Conservation (phyloP, 768 basidiomycete genomes). For the Xerocomellus chrysenteron region DNA sequence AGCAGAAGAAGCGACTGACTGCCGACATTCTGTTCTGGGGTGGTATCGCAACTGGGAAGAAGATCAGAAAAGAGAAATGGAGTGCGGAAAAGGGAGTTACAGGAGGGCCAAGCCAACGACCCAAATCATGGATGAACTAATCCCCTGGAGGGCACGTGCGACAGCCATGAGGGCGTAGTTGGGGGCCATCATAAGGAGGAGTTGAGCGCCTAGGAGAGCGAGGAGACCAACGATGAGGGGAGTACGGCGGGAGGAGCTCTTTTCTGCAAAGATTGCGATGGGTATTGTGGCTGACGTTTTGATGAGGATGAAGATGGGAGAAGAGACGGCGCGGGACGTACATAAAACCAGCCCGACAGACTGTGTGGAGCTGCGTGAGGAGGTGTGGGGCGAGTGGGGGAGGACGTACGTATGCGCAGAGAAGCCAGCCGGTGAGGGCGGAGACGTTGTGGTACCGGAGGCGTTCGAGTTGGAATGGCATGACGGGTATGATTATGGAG, state of each 20-base stretch:
- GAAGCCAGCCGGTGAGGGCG: slow-evolving; percentile 55
- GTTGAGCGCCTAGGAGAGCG: slow-evolving; percentile 51
- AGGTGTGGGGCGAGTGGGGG: background rate
- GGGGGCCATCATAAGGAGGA: slow-evolving; percentile 63
- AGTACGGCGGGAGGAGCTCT: slow-evolving; percentile 41
- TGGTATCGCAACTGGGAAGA: slow-evolving; percentile 51
- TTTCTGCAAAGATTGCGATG: slow-evolving; percentile 56
- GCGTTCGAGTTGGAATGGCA: slow-evolving; percentile 59
- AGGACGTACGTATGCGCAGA: slow-evolving; percentile 54
- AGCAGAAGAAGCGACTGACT: slow-evolving; percentile 36
- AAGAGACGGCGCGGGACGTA: slow-evolving; percentile 28
- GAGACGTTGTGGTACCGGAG: slow-evolving; percentile 48
- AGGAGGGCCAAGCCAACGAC: slow-evolving; percentile 59
- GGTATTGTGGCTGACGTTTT: slow-evolving; percentile 49
- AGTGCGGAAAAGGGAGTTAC: slow-evolving; percentile 31
- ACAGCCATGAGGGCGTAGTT: slow-evolving; percentile 55
- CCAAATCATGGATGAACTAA: slow-evolving; percentile 62
- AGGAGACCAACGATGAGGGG: slow-evolving; percentile 54
- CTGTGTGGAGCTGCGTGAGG: slow-evolving; percentile 30
- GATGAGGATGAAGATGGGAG: background rate
- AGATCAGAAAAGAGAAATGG: slow-evolving; percentile 7
- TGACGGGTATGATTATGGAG: slow-evolving; percentile 59
- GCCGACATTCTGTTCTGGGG: slow-evolving; percentile 48
- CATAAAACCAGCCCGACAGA: slow-evolving; percentile 56
- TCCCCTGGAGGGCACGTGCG: slow-evolving; percentile 58